These are phyloP conservation scores for Daldinia childiae DNA, from an alignment of 495 filamentous ascomycete species.

Conservation along the genomic window DNA sequence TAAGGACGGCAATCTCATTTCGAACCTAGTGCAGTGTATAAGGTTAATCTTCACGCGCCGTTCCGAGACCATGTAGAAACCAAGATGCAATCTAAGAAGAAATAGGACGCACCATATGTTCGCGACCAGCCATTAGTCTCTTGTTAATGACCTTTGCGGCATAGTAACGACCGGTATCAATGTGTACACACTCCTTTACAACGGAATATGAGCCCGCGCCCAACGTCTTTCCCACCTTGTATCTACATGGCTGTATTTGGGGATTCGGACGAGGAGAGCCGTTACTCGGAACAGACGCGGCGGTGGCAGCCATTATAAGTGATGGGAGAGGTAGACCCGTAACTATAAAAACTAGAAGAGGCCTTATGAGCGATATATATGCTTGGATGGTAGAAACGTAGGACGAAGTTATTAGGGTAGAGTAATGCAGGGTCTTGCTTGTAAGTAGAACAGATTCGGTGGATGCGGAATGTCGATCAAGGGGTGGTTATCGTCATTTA, in stretches of 20 bases:
- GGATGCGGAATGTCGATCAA: constrained; percentile 17
- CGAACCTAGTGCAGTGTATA: constrained; percentile 70
- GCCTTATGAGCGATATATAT: background rate
- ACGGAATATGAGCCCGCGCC: constrained; percentile 97
- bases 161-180: constrained; percentile 97
- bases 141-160: constrained; percentile 99
- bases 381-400: background rate
- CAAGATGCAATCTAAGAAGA: background rate
- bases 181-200: constrained; percentile 99
- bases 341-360: background rate
- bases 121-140: constrained; percentile 93
- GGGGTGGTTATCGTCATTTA: constrained; percentile 1
- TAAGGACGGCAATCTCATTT: constrained; percentile 97
- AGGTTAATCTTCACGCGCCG: constrained; percentile 24
- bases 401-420: background rate
- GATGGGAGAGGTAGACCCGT: background rate
- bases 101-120: constrained; percentile 84
- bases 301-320: constrained; percentile 47
- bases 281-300: constrained; percentile 40
- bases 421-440: constrained; percentile 8
- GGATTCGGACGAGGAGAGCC: constrained; percentile 48
- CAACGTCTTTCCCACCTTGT: constrained; percentile 98
- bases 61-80: background rate
- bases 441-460: constrained; percentile 24
- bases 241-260: constrained; percentile 70